Evolutionary conservation across 1,284 basidiomycete species (phyloP), one percentile per base, ranked within the genome.

Genomic region (Phellopilus nigrolimitatus): DNA sequence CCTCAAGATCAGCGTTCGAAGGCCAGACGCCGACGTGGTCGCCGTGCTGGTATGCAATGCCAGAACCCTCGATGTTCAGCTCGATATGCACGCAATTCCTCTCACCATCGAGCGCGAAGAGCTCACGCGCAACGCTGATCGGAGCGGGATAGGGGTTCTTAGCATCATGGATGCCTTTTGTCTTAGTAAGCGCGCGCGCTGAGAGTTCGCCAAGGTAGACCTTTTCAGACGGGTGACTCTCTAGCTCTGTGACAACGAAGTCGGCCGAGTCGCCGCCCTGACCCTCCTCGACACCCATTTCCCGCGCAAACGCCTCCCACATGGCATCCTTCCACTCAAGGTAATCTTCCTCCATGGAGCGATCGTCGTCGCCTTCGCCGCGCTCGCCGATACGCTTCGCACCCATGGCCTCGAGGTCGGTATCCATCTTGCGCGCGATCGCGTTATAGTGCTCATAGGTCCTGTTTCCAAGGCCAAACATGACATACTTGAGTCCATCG

Each of bases 321-420:
- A 97, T 95, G 61, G 76, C 79, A 66, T 99, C 95, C 70, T 99
- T 99, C 95, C 95, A 99, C 58, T 91, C 93, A n/a, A 99, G 79
- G 67, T 98, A 99, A 71, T 99, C 95, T 72, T 99, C 97, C 69
- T 99, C 95, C 91, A 99, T 95, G 65, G 90, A 94, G 76, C 97
- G 97, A 71, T 99, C 95, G 66, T 99, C 95, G 64, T 99, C 95
- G 60, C 95, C 95, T 71, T 98, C 94, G 15, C 95, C 97, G 37
- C 87, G 79, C 66, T 89, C 86, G 47, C 95, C 95, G 47, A 99
- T 90, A 55, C 93, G 83, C 54, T 78, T 70, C 25, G 84, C 97
- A 28, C 94, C 95, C 72, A 95, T 86, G 60, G 84, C 82, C 7
- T 76, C 66, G 52, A 99, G 73, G 39, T 82, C 71, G 4, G 74